Conservation (phyloP, 176 grass and related monocot species). For the Hordeum vulgare region MorexV3_pseudomolecules_assembly NC_058523.1:36152619-36153118, state of each 20-base stretch:
- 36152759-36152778: not conserved
- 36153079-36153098: no score
- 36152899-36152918: not conserved
- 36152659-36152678: constrained; percentile 13
- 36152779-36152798: not conserved
- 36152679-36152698: constrained; percentile 28
- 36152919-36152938: not conserved
- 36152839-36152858: no score
- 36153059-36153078: no score
- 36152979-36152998: not conserved
- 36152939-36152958: not conserved
- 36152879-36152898: not conserved
- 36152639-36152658: constrained; percentile 2
- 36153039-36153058: no score
- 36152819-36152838: not conserved
- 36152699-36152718: not conserved
- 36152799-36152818: not conserved
- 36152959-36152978: not conserved
- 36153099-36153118: no score
- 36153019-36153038: no score
- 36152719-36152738: constrained; percentile 35
- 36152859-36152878: no score
- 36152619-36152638: constrained; percentile 20
- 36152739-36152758: no score
- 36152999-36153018: not conserved